Percentiles rank a stretch among this genome's conserved stretches.
Evolutionary conservation across 2,329 filamentous ascomycete genomes (phyloP).

Genomic region (Pseudopyricularia cyperi): DNA sequence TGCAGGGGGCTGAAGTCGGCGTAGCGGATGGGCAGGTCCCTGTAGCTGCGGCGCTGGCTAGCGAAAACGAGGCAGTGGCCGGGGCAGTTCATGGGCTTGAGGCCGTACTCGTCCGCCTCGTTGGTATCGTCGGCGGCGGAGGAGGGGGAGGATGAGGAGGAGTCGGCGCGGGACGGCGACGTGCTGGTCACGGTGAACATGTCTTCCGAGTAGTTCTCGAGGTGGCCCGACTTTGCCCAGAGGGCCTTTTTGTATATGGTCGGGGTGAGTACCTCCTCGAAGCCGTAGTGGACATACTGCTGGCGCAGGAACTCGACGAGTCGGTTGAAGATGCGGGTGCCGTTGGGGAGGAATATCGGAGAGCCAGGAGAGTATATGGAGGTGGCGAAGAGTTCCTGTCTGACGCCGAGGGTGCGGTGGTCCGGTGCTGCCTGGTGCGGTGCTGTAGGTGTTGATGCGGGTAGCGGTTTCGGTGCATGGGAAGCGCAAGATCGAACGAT

Average conservation of each 20-base stretch:
- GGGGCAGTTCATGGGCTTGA: conserved; percentile 97
- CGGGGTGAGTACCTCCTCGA: conserved; percentile 78
- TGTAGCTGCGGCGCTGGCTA: conserved; percentile 73
- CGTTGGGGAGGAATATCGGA: conserved; percentile 72
- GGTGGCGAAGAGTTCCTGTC: conserved; percentile 68
- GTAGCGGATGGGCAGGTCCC: conserved; percentile 80
- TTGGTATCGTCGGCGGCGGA: conserved; percentile 11
- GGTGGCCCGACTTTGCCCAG: conserved; percentile 76
- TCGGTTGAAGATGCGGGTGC: conserved; percentile 71
- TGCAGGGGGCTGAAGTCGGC: conserved; percentile 95
- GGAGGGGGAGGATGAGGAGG: conserved; percentile 5
- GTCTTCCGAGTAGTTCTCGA: conserved; percentile 82
- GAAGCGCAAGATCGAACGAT: conserved; percentile 14
- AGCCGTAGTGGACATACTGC: conserved; percentile 75
- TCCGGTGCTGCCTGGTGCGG: conserved; percentile 24
- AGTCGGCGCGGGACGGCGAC: conserved; percentile 24
- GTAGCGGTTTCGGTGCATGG: conserved; percentile 7
- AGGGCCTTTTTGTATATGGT: conserved; percentile 83
- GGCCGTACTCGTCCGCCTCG: conserved; percentile 61
- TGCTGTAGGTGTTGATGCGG: conserved; percentile 5
- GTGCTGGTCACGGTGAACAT: conserved; percentile 72
- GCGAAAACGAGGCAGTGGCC: conserved; percentile 84
- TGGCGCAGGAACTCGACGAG: conserved; percentile 69
- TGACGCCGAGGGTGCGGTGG: conserved; percentile 45
- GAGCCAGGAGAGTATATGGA: conserved; percentile 75